Evolutionary conservation across 371 early-diverging fungal species (phyloP).

Genomic region (Cokeromyces recurvatus): DNA sequence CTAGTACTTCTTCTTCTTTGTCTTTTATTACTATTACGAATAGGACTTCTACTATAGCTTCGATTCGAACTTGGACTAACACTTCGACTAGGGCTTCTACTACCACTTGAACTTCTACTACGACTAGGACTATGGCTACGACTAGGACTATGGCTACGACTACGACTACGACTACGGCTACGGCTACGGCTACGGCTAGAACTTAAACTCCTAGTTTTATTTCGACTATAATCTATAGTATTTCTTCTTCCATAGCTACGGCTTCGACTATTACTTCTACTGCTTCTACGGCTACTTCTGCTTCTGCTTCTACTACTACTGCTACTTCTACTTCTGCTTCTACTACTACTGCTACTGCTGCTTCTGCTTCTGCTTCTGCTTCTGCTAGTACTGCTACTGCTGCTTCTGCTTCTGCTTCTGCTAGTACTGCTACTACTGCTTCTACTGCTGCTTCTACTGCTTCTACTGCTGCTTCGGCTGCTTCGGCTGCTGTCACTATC

Average conservation of each 20-base stretch:
- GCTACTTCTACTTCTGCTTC: not conserved
- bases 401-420: not conserved
- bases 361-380: not conserved
- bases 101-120: not conserved
- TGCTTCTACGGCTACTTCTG: not conserved
- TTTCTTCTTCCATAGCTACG: not conserved
- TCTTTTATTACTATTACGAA: too few species aligned
- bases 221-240: not conserved
- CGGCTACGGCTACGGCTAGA: not conserved
- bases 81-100: not conserved
- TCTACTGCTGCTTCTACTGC: not conserved
- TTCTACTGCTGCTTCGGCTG: slow-evolving; percentile 4
- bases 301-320: not conserved
- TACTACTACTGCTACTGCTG: not conserved
- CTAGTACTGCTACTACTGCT: not conserved
- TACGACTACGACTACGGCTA: not conserved
- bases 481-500: slow-evolving; percentile 2
- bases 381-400: not conserved
- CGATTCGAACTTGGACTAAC: not conserved
- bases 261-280: not conserved
- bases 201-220: not conserved
- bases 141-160: not conserved
- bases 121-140: not conserved
- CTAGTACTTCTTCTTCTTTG: not conserved
- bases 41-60: not conserved